Evolutionary conservation across 2,329 filamentous ascomycete genomes (phyloP), one percentile per base, ranked within the genome.

Genomic region (Colletotrichum sublineola): DNA sequence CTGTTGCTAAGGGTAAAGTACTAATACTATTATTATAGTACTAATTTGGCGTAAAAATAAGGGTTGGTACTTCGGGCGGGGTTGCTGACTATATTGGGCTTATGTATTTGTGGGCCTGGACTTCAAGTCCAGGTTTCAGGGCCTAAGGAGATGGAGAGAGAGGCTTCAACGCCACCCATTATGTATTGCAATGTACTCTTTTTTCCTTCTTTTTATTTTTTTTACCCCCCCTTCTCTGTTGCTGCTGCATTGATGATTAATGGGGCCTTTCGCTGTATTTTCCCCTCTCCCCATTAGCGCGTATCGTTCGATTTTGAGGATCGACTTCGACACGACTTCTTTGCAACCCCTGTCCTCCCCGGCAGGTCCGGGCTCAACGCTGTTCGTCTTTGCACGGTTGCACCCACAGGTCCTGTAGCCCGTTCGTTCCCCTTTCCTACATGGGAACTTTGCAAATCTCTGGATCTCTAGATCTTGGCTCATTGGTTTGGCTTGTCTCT

Each of bases 341-440:
- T 42, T 29, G 9, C 33, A 33, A 60, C 44, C 68, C 73, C 70
- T 74, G 58, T 58, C 58, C 67, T 68, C 62, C 74, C 68, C 68
- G 63, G 71, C 58, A 55, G n/a, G 60, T 65, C 74, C 69, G 68
- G 63, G 64, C 69, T 65, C 53, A 24, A 50, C 60, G 60, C 55
- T 69, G 69, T 55, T 56, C 29, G 46, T n/a, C 69, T 61, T 18
- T 72, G 53, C 69, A 71, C 55, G 36, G 15, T 38, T 42, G 61
- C 61, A 52, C 58, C 42, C 64, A 65, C 62, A 53, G 46, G 62
- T 53, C 62, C 24, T 24, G 24, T 24, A 24, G 24, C 24, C 36
- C 56, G 36, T 29, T 42, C 36, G 14, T 42, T 42, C 60, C 46
- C n/a, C 29, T 40, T 52, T 50, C 8, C 14, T 40, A 38, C 14